Percentiles rank a stretch among this genome's conserved stretches.
phyloP scores from a whole-genome alignment of 2,329 filamentous ascomycete species.

The Sclerotinia trifoliorum region DNA sequence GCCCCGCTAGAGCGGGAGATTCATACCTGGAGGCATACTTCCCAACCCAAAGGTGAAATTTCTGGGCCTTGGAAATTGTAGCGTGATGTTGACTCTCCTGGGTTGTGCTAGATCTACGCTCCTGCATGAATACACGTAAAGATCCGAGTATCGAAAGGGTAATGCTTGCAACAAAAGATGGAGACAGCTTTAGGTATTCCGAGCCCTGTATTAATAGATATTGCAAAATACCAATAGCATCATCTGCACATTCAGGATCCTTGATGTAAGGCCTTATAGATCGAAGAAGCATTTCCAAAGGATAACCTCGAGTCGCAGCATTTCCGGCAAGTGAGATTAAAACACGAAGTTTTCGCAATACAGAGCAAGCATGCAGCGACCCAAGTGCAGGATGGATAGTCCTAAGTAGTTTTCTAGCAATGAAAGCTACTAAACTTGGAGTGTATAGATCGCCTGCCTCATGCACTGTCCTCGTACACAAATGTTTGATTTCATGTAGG shows the following conservation, averaged over 20 bases:
- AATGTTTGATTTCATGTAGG: slow-evolving; percentile 68
- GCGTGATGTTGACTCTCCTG: slow-evolving; percentile 79
- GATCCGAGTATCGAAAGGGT: slow-evolving; percentile 77
- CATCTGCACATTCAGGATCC: slow-evolving; percentile 84
- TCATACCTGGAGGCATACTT: slow-evolving; percentile 64
- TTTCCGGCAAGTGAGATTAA: slow-evolving; percentile 75
- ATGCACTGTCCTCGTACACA: slow-evolving; percentile 71
- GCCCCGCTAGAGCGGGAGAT: slow-evolving; percentile 42
- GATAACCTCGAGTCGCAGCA: slow-evolving; percentile 73
- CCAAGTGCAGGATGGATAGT: slow-evolving; percentile 81
- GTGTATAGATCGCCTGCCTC: slow-evolving; percentile 70
- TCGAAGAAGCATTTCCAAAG: slow-evolving; percentile 85
- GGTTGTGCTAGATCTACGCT: slow-evolving; percentile 73
- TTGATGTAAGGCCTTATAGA: slow-evolving; percentile 75
- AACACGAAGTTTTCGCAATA: slow-evolving; percentile 81
- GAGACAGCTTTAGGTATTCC: slow-evolving; percentile 60
- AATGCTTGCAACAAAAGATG: slow-evolving; percentile 79
- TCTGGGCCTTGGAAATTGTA: slow-evolving; percentile 72
- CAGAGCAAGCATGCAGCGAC: slow-evolving; percentile 79
- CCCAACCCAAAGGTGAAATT: slow-evolving; percentile 77
- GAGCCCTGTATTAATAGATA: slow-evolving; percentile 74
- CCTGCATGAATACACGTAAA: slow-evolving; percentile 71
- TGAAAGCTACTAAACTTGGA: slow-evolving; percentile 67
- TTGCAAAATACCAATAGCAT: slow-evolving; percentile 81
- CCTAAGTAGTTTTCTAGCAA: slow-evolving; percentile 76